phyloP scores from a whole-genome alignment of 1,284 basidiomycete genomes.

The Ganoderma lingzhi region DNA sequence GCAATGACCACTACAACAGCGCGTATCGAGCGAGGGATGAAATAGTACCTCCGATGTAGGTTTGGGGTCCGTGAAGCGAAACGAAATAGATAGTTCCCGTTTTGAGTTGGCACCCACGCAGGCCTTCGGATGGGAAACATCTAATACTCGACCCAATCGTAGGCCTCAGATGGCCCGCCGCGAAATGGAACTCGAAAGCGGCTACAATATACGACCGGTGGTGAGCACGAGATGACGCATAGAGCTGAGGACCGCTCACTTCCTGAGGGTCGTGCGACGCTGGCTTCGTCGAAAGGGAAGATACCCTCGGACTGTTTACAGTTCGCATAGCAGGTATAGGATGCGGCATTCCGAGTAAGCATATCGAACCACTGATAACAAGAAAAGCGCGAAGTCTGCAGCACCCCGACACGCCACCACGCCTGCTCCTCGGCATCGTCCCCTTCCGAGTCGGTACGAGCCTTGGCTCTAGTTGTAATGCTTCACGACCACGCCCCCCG shows the following conservation, averaged over 20 bases:
- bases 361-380: neutral
- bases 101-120: neutral
- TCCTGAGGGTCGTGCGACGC: neutral
- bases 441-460: neutral
- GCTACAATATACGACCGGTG: neutral
- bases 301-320: neutral
- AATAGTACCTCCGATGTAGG: neutral
- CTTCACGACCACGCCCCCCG: slow-evolving; percentile 56
- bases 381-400: slow-evolving; percentile 3
- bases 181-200: neutral
- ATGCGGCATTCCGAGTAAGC: neutral
- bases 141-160: neutral
- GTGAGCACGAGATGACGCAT: neutral
- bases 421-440: neutral
- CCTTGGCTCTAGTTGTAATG: slow-evolving; percentile 50
- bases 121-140: neutral
- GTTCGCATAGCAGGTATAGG: neutral
- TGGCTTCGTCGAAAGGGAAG: neutral
- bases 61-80: neutral
- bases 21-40: neutral
- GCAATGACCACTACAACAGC: no score
- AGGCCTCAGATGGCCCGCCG: neutral
- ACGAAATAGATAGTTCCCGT: neutral
- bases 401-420: neutral
- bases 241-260: neutral